phyloP scores from a whole-genome alignment of 345 rosid species.

The Noccaea bulbosa region DNA sequence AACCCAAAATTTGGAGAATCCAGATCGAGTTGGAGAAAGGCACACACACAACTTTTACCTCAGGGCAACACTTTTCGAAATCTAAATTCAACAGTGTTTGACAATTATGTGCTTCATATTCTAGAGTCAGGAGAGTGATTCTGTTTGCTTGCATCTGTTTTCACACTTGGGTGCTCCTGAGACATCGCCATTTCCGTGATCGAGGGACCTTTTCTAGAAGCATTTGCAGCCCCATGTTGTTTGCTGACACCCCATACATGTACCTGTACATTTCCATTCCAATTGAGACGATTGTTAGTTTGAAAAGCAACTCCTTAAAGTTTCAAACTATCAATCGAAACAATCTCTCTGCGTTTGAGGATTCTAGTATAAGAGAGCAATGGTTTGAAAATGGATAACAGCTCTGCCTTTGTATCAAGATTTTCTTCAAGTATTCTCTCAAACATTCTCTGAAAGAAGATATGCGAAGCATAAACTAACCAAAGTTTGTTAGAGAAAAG shows the following conservation, averaged over 20 bases:
- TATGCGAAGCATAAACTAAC: slow-evolving; percentile 5
- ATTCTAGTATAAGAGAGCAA: not conserved
- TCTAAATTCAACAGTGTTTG: slow-evolving; percentile 26
- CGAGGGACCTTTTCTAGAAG: slow-evolving; percentile 76
- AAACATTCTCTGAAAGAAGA: not conserved
- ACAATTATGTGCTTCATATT: slow-evolving; percentile 19
- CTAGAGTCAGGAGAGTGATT: slow-evolving; percentile 27
- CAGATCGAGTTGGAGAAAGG: slow-evolving; percentile 24
- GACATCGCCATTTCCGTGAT: slow-evolving; percentile 76
- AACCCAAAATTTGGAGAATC: slow-evolving; percentile 1
- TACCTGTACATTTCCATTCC: slow-evolving; percentile 53
- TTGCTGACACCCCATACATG: slow-evolving; percentile 64
- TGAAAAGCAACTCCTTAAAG: not conserved
- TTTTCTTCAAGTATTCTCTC: not conserved
- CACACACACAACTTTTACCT: slow-evolving; percentile 16
- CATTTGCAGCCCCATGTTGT: slow-evolving; percentile 77
- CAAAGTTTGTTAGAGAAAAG: not conserved
- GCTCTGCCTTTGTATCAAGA: slow-evolving; percentile 1
- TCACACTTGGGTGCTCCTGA: slow-evolving; percentile 74
- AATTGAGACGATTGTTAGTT: not conserved
- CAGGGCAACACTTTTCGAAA: not conserved
- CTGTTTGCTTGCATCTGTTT: slow-evolving; percentile 24
- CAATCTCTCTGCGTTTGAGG: slow-evolving; percentile 12
- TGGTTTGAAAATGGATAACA: too few species aligned
- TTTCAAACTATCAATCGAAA: slow-evolving; percentile 15